These are phyloP conservation scores for Fonsecaea erecta DNA, from an alignment of 2,329 filamentous ascomycete species.

Conservation along the genomic window DNA sequence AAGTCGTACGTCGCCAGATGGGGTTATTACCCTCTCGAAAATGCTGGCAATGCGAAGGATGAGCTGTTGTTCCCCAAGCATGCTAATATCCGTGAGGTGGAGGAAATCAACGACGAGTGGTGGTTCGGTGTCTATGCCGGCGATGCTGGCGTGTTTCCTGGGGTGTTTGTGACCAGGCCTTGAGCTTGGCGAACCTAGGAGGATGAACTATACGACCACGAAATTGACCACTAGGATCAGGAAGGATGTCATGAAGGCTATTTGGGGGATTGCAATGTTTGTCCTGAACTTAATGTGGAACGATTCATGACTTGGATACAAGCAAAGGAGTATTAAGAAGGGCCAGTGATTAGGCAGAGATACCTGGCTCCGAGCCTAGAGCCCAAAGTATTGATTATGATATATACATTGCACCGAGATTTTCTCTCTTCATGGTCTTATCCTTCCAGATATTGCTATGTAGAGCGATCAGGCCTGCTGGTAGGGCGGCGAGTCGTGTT, in stretches of 20 bases:
- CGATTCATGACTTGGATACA: background rate
- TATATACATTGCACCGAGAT: background rate
- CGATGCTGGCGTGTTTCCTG: slow-evolving; percentile 76
- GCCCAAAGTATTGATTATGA: background rate
- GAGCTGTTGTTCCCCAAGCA: slow-evolving; percentile 84
- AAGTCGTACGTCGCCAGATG: slow-evolving; percentile 68
- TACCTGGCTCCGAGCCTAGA: background rate
- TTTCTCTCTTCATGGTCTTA: background rate
- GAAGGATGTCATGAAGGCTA: background rate
- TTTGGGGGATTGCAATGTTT: background rate
- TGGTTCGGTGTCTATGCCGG: slow-evolving; percentile 86
- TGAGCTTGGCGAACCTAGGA: background rate
- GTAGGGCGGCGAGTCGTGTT: background rate
- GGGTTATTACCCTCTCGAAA: slow-evolving; percentile 79
- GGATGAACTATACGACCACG: background rate
- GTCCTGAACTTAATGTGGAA: background rate
- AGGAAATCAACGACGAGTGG: slow-evolving; percentile 92
- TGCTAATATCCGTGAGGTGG: slow-evolving; percentile 80
- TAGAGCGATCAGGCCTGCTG: background rate
- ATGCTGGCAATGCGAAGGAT: slow-evolving; percentile 50
- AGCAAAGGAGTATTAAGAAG: background rate
- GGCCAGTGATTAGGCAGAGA: background rate
- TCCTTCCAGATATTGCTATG: background rate
- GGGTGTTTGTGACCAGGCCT: slow-evolving; percentile 66
- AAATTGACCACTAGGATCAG: background rate